Conservation (phyloP, 2,329 filamentous ascomycete genomes). For the Berkeleyomyces basicola region DNA sequence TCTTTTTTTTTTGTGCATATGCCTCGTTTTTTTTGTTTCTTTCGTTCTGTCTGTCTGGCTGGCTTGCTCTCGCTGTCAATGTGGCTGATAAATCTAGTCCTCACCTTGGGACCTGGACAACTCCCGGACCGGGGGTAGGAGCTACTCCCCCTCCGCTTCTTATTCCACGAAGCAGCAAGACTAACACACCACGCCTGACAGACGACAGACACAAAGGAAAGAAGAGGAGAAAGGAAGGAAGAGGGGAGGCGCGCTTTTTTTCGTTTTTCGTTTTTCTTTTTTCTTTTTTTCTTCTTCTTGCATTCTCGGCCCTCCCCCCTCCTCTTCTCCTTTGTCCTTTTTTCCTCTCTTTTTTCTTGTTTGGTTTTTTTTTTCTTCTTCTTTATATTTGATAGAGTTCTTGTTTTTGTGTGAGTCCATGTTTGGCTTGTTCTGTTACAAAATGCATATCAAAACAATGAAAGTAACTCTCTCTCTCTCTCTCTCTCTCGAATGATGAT, state of each 20-base stretch:
- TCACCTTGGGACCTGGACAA: no score
- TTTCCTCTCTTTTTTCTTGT: background rate
- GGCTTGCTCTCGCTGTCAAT: no score
- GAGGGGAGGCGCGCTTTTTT: background rate
- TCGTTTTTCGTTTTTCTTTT: background rate
- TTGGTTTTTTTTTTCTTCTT: background rate
- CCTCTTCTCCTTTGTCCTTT: background rate
- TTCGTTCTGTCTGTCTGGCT: no score
- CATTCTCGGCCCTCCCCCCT: background rate
- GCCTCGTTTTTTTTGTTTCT: no score
- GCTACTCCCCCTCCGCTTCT: no score
- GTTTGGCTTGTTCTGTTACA: background rate
- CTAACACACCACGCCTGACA: no score
- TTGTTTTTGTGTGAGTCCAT: background rate
- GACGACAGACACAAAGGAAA: no score
- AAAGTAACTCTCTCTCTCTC: background rate
- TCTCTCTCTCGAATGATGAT: background rate
- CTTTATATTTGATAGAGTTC: background rate
- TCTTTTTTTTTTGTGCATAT: no score
- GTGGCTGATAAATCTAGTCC: no score
- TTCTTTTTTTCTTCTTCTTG: constrained; percentile 16
- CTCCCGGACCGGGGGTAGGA: no score
- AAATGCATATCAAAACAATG: background rate
- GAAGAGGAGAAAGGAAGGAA: background rate
- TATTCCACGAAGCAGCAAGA: no score